Evolutionary conservation across 371 early-diverging fungal species (phyloP).

Genomic region (Mortierella sp.): DNA sequence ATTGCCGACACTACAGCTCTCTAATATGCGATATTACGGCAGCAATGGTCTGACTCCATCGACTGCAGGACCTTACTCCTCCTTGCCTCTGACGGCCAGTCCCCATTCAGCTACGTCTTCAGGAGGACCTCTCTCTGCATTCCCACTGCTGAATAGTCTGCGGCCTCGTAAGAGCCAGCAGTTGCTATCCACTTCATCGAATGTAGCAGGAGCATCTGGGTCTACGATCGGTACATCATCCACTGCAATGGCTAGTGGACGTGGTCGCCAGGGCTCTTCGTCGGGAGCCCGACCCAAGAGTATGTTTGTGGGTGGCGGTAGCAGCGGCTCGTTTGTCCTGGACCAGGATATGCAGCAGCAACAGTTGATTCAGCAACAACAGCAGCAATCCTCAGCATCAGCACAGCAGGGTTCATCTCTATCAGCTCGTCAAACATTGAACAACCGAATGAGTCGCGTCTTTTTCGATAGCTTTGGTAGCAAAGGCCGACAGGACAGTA

Average conservation of each 20-base stretch:
- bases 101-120: constrained; percentile 17
- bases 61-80: constrained; percentile 5
- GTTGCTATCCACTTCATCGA: not conserved
- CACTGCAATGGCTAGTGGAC: too few relatives aligned
- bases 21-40: constrained; percentile 8
- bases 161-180: constrained; percentile 47
- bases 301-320: constrained; percentile 6
- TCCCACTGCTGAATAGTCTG: constrained; percentile 41
- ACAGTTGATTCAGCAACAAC: constrained; percentile 6
- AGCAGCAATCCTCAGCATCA: constrained; percentile 5
- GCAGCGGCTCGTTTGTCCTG: too few relatives aligned
- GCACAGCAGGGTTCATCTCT: not conserved
- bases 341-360: constrained; percentile 7
- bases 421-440: constrained; percentile 2
- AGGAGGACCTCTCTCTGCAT: constrained; percentile 22
- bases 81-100: constrained; percentile 25
- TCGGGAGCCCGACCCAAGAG: constrained; percentile 27
- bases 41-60: too few relatives aligned
- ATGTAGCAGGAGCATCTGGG: too few relatives aligned
- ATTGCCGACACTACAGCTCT: constrained; percentile 31
- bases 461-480: constrained; percentile 29
- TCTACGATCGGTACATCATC: too few relatives aligned
- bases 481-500: constrained; percentile 5
- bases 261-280: too few relatives aligned
- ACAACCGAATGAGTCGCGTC: constrained; percentile 37